phyloP scores from a whole-genome alignment of 2,329 filamentous ascomycete genomes.

The Fusarium keratoplasticum region DNA sequence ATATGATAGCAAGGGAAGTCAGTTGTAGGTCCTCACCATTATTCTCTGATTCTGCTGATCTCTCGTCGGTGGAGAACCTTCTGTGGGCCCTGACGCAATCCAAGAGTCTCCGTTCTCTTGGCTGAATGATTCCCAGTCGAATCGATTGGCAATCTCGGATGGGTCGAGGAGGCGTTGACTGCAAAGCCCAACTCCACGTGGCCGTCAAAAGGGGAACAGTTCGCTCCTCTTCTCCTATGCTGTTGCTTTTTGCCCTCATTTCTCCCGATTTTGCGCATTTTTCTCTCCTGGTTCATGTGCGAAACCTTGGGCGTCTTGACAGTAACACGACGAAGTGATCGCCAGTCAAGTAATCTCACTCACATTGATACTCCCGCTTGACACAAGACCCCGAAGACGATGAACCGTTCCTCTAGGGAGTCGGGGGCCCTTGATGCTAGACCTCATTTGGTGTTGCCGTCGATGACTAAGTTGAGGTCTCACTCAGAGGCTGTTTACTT shows the following conservation, averaged over 20 bases:
- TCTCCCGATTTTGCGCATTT: neutral
- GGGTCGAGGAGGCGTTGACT: neutral
- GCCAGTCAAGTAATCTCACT: neutral
- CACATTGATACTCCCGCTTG: neutral
- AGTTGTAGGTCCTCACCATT: neutral
- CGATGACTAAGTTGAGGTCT: neutral
- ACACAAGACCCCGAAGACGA: neutral
- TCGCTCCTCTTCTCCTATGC: neutral
- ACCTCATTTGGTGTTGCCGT: neutral
- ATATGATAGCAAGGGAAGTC: neutral
- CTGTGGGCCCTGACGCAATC: conserved; percentile 26
- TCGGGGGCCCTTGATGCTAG: neutral
- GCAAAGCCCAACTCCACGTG: conserved; percentile 8
- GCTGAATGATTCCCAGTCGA: conserved; percentile 21
- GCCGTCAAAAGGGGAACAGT: neutral
- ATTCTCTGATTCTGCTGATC: conserved; percentile 7
- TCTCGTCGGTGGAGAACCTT: conserved; percentile 7
- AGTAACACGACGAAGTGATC: neutral
- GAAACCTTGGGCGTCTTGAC: neutral
- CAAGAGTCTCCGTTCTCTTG: conserved; percentile 24
- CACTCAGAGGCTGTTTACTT: neutral
- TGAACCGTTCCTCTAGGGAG: neutral
- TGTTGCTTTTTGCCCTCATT: neutral
- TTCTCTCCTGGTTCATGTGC: neutral
- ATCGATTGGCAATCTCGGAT: conserved; percentile 31